Base-by-base conservation (phyloP, 2,329 filamentous ascomycete species). In the Sporothrix brasiliensis region DNA sequence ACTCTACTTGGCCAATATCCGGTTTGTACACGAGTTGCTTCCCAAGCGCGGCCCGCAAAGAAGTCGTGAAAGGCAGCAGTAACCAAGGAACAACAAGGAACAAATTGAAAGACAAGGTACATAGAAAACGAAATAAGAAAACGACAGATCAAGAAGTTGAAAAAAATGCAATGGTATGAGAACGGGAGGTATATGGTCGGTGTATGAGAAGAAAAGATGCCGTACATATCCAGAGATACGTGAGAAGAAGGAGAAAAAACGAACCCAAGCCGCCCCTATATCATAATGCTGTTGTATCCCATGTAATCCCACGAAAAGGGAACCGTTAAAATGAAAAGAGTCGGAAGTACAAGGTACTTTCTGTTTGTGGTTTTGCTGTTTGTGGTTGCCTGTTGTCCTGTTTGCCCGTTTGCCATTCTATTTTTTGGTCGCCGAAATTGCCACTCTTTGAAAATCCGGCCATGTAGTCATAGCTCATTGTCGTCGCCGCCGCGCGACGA, bases 381-480 rank as follows among this genome's bases (percentile, higher is more conserved):
- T 47, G 56, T n/a, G 16, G 54, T 39, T 53, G 50, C 56, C 14
- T 44, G 53, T 16, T 63, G 61, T 60, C 10, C 61, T 54, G 54
- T 49, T 65, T 54, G 49, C 41, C 58, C 50, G n/a, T 47, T 47
- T 27, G 30, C 30, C 30, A 49, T 58, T 56, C 49, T 47, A 44
- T 61, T n/a, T 44, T 63, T 54, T 56, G 27, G 21, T 16, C 9
- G 44, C 19, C 19, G 16, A 19, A 30, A 11, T 24, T 44, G 10
- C 69, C 63, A 52, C 7, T 30, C 41, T 6, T 16, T 58, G 58
- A 49, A 52, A 41, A 54, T 47, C 54, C 54, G 65, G 66, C 47
- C 69, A 72, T 67, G 39, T 41, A 70, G 69, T 79, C 74, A 82
- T 70, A 82, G 73, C 74, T 81, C 76, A 72, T 76, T 78, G 70